phyloP scores from a whole-genome alignment of 2,329 filamentous ascomycete genomes.

The Neonectria neomacrospora region DNA sequence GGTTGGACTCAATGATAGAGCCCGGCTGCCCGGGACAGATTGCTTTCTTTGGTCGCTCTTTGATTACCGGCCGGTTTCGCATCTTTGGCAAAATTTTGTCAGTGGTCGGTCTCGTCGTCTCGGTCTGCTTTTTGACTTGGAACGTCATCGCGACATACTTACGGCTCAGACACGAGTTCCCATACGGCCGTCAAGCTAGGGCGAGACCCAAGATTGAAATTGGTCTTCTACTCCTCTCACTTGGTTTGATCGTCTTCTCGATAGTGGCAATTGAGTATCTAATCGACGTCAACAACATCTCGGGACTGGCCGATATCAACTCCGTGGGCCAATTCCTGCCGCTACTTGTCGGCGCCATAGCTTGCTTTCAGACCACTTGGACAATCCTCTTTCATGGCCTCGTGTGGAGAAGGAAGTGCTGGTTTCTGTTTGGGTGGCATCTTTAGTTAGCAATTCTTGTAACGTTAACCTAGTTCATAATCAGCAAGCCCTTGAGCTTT shows the following conservation, averaged over 20 bases:
- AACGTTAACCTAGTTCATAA: not conserved
- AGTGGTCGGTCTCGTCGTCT: not conserved
- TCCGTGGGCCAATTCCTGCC: slow-evolving; percentile 1
- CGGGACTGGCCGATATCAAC: not conserved
- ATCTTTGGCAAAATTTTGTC: not conserved
- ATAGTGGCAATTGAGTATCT: not conserved
- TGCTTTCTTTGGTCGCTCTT: not conserved
- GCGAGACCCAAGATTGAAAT: not conserved
- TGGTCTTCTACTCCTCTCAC: not conserved
- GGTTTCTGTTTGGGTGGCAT: not conserved
- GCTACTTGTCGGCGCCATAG: slow-evolving; percentile 2
- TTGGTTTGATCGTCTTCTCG: slow-evolving; percentile 1
- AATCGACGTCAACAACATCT: not conserved
- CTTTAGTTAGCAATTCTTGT: not conserved
- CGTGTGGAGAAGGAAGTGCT: not conserved
- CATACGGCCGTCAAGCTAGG: not conserved
- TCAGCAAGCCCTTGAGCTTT: not conserved
- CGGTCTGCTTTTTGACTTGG: not conserved
- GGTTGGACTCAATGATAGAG: not conserved
- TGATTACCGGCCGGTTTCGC: slow-evolving; percentile 1
- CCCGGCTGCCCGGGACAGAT: not conserved
- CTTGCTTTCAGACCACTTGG: not conserved
- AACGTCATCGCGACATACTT: not conserved
- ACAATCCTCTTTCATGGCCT: not conserved
- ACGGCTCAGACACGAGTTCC: not conserved